These are phyloP conservation scores for Penicillium sp. DNA, from an alignment of 2,329 filamentous ascomycete genomes.

Conservation along the genomic window DNA sequence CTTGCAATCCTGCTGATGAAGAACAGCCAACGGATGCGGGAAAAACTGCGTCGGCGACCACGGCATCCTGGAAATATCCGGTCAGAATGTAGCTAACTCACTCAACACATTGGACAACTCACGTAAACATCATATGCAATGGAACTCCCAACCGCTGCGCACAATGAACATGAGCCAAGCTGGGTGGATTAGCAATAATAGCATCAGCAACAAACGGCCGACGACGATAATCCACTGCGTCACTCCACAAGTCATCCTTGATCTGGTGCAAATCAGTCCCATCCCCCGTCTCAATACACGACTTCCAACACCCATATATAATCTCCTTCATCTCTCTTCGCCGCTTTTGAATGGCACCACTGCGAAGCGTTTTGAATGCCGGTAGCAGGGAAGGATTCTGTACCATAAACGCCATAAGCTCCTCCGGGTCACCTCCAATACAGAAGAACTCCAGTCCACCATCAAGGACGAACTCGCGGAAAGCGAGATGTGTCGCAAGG, in stretches of 20 bases:
- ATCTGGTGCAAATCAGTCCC: constrained; percentile 54
- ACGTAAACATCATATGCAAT: constrained; percentile 85
- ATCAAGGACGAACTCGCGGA: constrained; percentile 65
- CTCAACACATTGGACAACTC: constrained; percentile 35
- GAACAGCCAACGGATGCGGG: constrained; percentile 79
- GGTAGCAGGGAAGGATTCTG: constrained; percentile 84
- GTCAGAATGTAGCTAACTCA: neutral
- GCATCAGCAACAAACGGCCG: constrained; percentile 76
- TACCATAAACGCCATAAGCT: constrained; percentile 86
- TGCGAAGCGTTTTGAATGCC: constrained; percentile 69
- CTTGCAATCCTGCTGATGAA: constrained; percentile 72
- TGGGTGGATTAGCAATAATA: constrained; percentile 82
- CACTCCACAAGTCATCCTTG: constrained; percentile 46
- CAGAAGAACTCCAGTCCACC: constrained; percentile 71
- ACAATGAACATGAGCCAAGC: constrained; percentile 73
- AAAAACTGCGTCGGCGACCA: constrained; percentile 84
- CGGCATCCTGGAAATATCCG: constrained; percentile 61
- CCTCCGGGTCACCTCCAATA: constrained; percentile 69
- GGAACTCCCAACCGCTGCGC: constrained; percentile 75
- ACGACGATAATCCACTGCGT: constrained; percentile 43
- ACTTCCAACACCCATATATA: constrained; percentile 79
- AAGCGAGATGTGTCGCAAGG: constrained; percentile 67
- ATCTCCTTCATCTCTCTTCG: constrained; percentile 76
- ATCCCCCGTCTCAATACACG: constrained; percentile 75
- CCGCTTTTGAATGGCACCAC: constrained; percentile 72